A percentile compares a stretch with the other conserved stretches of the same genome.
phyloP scores from a whole-genome alignment of 768 basidiomycete genomes.

The Termitomyces titanicus region DNA sequence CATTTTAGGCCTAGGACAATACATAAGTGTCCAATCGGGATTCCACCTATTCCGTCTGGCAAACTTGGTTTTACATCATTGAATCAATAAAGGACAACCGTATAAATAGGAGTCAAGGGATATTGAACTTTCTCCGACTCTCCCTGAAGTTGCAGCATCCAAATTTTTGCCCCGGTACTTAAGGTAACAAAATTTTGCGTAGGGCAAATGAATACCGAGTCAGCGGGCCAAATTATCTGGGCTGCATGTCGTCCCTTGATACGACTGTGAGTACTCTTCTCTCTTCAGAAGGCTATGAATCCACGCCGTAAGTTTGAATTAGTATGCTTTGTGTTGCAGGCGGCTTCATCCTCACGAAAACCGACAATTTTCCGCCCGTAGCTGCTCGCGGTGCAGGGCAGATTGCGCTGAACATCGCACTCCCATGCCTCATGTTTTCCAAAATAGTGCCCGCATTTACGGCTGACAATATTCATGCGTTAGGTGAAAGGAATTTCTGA shows the following conservation, averaged over 20 bases:
- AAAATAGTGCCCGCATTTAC: slow-evolving; percentile 68
- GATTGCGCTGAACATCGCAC: slow-evolving; percentile 57
- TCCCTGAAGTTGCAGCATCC: no score
- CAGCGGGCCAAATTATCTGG: slow-evolving; percentile 54
- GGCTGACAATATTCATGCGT: slow-evolving; percentile 47
- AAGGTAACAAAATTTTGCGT: no score
- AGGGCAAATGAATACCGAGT: slow-evolving; percentile 19
- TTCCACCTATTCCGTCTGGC: no score
- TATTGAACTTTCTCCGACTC: no score
- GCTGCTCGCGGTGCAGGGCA: slow-evolving; percentile 61
- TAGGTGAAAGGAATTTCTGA: slow-evolving; percentile 37
- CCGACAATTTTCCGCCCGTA: slow-evolving; percentile 53
- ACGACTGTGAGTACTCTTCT: slow-evolving; percentile 42
- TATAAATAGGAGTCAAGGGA: no score
- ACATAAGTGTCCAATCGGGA: no score
- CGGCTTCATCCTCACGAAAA: slow-evolving; percentile 58
- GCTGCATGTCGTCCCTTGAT: slow-evolving; percentile 57
- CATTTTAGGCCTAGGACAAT: no score
- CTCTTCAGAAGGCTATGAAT: neutral
- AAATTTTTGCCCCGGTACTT: no score
- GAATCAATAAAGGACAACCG: no score
- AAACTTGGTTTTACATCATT: no score
- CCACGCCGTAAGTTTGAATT: neutral
- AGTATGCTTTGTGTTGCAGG: slow-evolving; percentile 52
- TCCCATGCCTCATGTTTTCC: slow-evolving; percentile 68